Conservation (phyloP, 805 yeast genomes). For the Ogataea pilisensis region DNA sequence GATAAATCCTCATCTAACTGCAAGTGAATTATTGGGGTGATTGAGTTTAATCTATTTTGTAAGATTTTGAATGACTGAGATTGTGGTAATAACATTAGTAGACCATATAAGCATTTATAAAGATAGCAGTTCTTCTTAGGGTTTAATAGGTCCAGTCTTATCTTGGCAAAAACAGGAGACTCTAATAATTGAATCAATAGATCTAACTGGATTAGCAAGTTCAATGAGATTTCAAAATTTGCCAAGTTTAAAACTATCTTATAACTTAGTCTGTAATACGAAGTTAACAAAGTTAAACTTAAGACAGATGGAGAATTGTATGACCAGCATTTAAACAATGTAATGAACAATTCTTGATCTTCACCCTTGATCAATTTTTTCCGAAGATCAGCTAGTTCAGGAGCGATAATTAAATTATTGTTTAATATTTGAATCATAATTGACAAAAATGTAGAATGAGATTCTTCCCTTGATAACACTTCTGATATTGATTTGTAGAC, state of each 20-base stretch:
- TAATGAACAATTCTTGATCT: constrained; percentile 49
- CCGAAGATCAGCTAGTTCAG: constrained; percentile 70
- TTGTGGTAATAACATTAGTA: constrained; percentile 91
- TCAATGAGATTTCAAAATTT: constrained; percentile 75
- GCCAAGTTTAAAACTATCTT: constrained; percentile 77
- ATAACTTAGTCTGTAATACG: constrained; percentile 84
- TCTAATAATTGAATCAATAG: constrained; percentile 85
- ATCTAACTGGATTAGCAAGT: constrained; percentile 80
- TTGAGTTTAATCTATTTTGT: constrained; percentile 67
- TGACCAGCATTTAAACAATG: constrained; percentile 87
- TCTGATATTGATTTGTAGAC: constrained; percentile 78
- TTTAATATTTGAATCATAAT: constrained; percentile 83
- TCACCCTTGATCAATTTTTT: constrained; percentile 44
- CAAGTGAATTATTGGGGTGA: constrained; percentile 37
- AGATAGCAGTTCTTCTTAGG: constrained; percentile 78
- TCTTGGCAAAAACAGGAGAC: constrained; percentile 84
- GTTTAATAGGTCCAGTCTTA: constrained; percentile 83
- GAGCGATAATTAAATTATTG: constrained; percentile 80
- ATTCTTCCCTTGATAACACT: constrained; percentile 54
- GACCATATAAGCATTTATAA: constrained; percentile 85
- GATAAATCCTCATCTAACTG: constrained; percentile 22
- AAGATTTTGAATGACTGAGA: constrained; percentile 83
- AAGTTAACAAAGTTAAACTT: constrained; percentile 79
- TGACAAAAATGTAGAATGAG: constrained; percentile 66
- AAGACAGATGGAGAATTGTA: constrained; percentile 85